These are phyloP conservation scores for Naematelia encephala DNA, from an alignment of 768 basidiomycete species.

Conservation along the genomic window DNA sequence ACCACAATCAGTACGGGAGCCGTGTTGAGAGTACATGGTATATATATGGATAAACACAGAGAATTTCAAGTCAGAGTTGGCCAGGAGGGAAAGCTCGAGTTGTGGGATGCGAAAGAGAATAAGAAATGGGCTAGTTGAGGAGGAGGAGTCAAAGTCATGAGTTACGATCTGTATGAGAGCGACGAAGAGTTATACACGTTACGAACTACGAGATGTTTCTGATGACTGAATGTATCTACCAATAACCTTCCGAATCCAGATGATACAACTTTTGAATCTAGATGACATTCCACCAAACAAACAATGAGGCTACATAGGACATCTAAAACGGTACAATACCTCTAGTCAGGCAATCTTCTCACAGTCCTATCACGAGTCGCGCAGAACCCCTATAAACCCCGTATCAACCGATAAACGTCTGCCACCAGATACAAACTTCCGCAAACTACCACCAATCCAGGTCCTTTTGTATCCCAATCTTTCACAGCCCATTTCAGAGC, in stretches of 20 bases:
- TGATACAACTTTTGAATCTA: too few relatives aligned
- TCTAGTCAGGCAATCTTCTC: too few relatives aligned
- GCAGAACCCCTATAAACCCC: not conserved
- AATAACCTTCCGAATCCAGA: too few relatives aligned
- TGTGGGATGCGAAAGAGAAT: slow-evolving; percentile 34
- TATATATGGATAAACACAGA: slow-evolving; percentile 41
- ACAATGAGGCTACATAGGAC: too few relatives aligned
- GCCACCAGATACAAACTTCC: slow-evolving; percentile 94
- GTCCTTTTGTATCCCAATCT: slow-evolving; percentile 23
- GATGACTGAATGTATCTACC: too few relatives aligned
- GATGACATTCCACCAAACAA: too few relatives aligned
- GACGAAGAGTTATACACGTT: too few relatives aligned
- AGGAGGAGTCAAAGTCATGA: too few relatives aligned
- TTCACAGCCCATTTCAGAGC: slow-evolving; percentile 57
- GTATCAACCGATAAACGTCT: slow-evolving; percentile 71
- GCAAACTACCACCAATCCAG: slow-evolving; percentile 65
- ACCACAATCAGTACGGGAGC: slow-evolving; percentile 26
- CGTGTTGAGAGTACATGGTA: slow-evolving; percentile 37
- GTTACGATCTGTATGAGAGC: too few relatives aligned
- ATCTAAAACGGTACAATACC: too few relatives aligned
- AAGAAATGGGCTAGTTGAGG: slow-evolving; percentile 2
- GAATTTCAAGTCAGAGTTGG: slow-evolving; percentile 34
- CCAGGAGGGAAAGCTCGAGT: slow-evolving; percentile 29
- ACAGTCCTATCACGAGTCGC: too few relatives aligned
- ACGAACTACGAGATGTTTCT: too few relatives aligned